Conservation (phyloP, 177 flowering plant genomes). For the Vitis hybrid region DNA sequence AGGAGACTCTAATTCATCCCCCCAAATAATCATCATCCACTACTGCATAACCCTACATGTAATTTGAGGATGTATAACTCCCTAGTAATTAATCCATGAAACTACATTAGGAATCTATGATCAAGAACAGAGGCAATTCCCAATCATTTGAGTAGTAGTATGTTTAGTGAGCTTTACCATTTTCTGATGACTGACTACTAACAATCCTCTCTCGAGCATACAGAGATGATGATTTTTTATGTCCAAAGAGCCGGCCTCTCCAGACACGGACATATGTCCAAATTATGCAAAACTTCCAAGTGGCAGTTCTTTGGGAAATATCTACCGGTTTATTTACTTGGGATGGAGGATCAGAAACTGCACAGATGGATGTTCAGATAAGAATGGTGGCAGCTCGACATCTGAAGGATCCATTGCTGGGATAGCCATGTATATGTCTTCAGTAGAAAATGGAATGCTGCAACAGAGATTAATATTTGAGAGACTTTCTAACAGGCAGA, state of each 20-base stretch:
- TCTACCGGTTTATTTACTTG: slow-evolving; percentile 20
- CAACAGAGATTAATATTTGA: slow-evolving; percentile 14
- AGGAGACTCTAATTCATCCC: neutral
- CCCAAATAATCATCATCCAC: slow-evolving; percentile 1
- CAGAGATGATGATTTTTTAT: too few relatives aligned
- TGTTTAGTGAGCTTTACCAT: neutral
- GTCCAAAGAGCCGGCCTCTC: too few relatives aligned
- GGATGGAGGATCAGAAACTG: slow-evolving; percentile 43
- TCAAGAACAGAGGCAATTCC: neutral
- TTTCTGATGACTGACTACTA: neutral
- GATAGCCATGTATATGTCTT: slow-evolving; percentile 85
- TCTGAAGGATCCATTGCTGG: slow-evolving; percentile 67
- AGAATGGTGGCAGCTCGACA: slow-evolving; percentile 51
- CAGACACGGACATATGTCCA: neutral
- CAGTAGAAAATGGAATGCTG: slow-evolving; percentile 93
- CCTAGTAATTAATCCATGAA: neutral
- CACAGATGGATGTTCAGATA: slow-evolving; percentile 57
- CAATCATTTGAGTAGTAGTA: neutral
- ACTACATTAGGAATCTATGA: neutral
- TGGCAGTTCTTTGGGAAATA: neutral
- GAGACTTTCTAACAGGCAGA: neutral
- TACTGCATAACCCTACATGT: slow-evolving; percentile 5
- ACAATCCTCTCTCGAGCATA: too few relatives aligned
- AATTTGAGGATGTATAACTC: neutral
- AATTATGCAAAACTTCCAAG: neutral